Base-by-base conservation (phyloP, 164 flowering plant species). In the Chimonanthus salicifolius region DNA sequence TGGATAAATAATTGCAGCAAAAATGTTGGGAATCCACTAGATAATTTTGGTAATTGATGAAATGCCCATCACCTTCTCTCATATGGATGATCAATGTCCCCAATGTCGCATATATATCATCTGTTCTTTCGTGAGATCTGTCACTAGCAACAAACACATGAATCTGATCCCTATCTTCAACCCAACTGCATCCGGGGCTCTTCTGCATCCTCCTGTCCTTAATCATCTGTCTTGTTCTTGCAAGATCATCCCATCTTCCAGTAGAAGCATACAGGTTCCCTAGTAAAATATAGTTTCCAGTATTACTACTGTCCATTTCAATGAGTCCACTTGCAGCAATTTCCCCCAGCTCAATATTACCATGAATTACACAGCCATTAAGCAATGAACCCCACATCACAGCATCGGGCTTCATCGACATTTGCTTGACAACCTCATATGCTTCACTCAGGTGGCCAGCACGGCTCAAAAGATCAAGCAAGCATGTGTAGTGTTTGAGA, bases 121-220 rank as follows among this genome's bases (percentile, higher is more conserved):
- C 76, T 65, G 81, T 65, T 69, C 78, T 85, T 71, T 68, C 45
- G 67, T 91, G 97, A 77, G 90, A 87, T 78, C 58, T 83, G 58
- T 91, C 96, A 65, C 76, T 46, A 3, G 93, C 85, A 68, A 81
- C 83, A 81, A 91, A 89, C 5, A 83, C 84, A 80, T 89, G 92
- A 66, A 83, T 68, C 66, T 78, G 84, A 71, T 82, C 78, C 71
- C 74, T 85, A 67, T 81, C 87, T 74, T 89, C 94, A 68, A 91
- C 85, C 94, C 92, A 89, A 80, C 97, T 89, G 76, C 89, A 89
- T 68, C 97, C 93, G 3, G 92, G 92, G 72, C 60, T 83, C 80
- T 91, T 91, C 4, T 79, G 84, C 85, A 91, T 80, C 74, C 86
- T 78, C 58, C 62, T 79, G 65, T 86, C 84, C 71, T 83, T 87